Evolutionary conservation across 1,284 basidiomycete species (phyloP), one percentile per base, ranked within the genome.

Genomic region (Ceratobasidium theobromae): DNA sequence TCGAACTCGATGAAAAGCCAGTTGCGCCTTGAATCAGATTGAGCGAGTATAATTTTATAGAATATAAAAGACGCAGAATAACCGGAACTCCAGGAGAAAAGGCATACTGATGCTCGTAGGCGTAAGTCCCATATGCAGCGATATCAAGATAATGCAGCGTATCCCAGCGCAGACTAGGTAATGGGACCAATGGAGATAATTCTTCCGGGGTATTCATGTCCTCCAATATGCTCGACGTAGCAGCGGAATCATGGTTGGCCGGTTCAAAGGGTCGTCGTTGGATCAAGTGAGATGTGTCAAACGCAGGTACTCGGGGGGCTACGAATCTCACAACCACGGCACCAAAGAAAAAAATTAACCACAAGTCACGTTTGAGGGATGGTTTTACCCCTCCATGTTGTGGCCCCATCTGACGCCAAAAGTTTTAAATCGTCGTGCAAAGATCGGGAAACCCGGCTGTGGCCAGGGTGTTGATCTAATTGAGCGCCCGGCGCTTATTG

Each of bases 91-190:
- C 92, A 1, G 91, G 90, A 69, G 94, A 84, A 74, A 95, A 98
- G 0, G 96, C 96, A 79, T 91, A 89, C 72, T 91, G 82, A 72
- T 97, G 84, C 75, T 98, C 96, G 75, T 85, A 87, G 3, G 76
- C 74, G 74, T 96, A 91, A 9, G 83, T 83, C 16, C 84, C 76
- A 12, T 79, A 70, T 18, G 69, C 58, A 0, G 91, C 89, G 52
- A 93, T 83, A 68, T 82, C 79, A 1, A 78, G 72, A 74, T 94
- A 98, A 76, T 98, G 88, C 67, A 98, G 82, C 1, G 82, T 81
- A 73, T 98, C 96, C 96, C 96, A 98, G 69, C 94, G 85, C n/a
- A 93, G 77, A 1, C 76, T 74, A 0, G 74, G 55, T 3, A 70
- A 68, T 25, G 48, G 48, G 3, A 40, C 54, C 35, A 68, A 53